Evolutionary conservation across 371 early-diverging fungal species (phyloP), one percentile per base, ranked within the genome.

Genomic region (Mortierella sp.): DNA sequence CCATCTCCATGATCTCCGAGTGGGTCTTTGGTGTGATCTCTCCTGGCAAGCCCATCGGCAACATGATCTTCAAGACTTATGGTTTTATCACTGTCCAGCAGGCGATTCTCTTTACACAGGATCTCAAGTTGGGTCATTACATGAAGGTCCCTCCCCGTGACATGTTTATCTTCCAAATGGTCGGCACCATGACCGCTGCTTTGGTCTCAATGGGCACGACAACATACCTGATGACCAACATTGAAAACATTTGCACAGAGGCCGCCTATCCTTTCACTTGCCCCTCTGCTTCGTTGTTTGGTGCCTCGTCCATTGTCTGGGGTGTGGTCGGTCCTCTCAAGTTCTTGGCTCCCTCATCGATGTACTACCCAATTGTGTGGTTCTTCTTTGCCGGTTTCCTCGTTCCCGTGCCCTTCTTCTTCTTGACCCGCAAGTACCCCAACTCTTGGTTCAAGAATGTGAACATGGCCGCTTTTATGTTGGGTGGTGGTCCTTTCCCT

Each of bases 321-420:
- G 94, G 94, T 58, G 86, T 90, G 4, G 85, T 94, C n/a, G 93
- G 93, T 11, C 94, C 95, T 14, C 62, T 81, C 23, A 84, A 82
- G 53, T 89, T 92, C 88, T 92, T 93, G 72, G 87, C 92, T 7
- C 81, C 85, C 1, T 82, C 72, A 2, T 87, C 90, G 6, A 69
- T 83, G 19, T 94, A 94, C 83, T 86, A 87, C 65, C 80, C 87
- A 1, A 66, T 88, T 25, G 71, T 87, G 12, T 89, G 86, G 80
- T 76, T 86, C 72, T 89, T 90, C 72, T 68, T 89, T 25, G 60
- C 87, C 50, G 92, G 92, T 7, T 81, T 87, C 19, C 23, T 90
- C 28, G 67, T 89, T 48, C 90, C 92, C 0, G 64, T 90, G 0
- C 84, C 88, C n/a, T 84, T 87, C 75, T 82, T 80, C 47, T 60